These are phyloP conservation scores for Canavalia gladiata DNA, from an alignment of 306 rosid genomes.

Conservation along the genomic window DNA sequence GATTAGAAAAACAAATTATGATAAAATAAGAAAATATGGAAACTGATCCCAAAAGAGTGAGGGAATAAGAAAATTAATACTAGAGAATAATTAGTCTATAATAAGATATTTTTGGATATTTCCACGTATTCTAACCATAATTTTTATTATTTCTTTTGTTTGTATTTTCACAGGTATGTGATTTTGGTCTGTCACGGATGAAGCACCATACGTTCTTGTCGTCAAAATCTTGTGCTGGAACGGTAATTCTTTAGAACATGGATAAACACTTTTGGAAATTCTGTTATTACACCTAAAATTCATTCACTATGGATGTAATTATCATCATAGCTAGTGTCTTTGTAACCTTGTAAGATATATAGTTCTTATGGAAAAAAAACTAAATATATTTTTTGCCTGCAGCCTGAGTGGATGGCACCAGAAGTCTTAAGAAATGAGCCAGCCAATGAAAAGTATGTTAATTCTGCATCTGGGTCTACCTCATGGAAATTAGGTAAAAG, in stretches of 20 bases:
- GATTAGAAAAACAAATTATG: too few relatives aligned
- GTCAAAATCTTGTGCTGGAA: conserved; percentile 99
- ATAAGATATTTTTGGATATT: too few relatives aligned
- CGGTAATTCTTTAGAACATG: conserved; percentile 65
- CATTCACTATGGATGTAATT: conserved; percentile 32
- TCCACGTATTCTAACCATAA: too few relatives aligned
- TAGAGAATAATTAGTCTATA: too few relatives aligned
- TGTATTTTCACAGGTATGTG: conserved; percentile 76
- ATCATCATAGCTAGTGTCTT: conserved; percentile 21
- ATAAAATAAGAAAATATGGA: too few relatives aligned
- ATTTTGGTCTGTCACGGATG: conserved; percentile 95
- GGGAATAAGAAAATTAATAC: too few relatives aligned
- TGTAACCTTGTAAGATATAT: background rate
- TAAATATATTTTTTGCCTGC: conserved; percentile 55
- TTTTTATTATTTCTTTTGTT: conserved; percentile 22
- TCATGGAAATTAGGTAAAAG: conserved; percentile 27
- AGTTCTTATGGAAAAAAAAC: conserved; percentile 16
- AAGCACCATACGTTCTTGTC: conserved; percentile 96
- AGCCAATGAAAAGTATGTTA: conserved; percentile 91
- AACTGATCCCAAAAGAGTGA: too few relatives aligned
- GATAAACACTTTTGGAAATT: conserved; percentile 29
- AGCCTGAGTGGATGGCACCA: conserved; percentile 99
- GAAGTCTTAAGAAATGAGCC: conserved; percentile 95
- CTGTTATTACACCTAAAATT: conserved; percentile 33
- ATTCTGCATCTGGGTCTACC: background rate